Percentiles rank a stretch among this genome's conserved stretches.
Conservation (phyloP, 2,329 filamentous ascomycete species). For the Colletotrichum plurivorum region DNA sequence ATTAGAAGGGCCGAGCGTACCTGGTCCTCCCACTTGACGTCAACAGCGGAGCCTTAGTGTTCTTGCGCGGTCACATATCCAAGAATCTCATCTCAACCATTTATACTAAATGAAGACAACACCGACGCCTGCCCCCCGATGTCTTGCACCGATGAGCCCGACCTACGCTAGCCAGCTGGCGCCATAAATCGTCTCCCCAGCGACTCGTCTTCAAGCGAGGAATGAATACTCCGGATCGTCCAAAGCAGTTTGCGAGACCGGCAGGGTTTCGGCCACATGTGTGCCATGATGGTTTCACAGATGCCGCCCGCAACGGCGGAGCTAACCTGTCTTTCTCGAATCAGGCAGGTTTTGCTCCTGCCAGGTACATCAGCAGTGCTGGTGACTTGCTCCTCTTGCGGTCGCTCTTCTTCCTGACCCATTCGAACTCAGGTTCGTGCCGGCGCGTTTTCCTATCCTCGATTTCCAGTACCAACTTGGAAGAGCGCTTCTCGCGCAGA, state of each 20-base stretch:
- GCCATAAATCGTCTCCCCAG: background rate
- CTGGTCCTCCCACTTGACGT: conserved; percentile 31
- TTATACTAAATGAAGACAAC: background rate
- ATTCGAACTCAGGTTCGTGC: conserved; percentile 65
- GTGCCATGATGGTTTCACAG: background rate
- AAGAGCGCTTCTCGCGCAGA: conserved; percentile 69
- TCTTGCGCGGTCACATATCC: background rate
- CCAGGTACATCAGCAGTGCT: conserved; percentile 69
- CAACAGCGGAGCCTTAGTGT: conserved; percentile 23
- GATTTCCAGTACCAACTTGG: conserved; percentile 61
- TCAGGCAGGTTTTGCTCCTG: conserved; percentile 63
- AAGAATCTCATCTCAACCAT: conserved; percentile 15
- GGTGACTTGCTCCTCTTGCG: conserved; percentile 70
- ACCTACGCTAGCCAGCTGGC: background rate
- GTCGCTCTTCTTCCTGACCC: conserved; percentile 70
- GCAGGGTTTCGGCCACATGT: background rate
- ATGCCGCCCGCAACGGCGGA: background rate
- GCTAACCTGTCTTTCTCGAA: background rate
- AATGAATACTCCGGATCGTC: too few relatives aligned
- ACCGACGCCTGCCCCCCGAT: background rate
- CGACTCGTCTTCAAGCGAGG: too few relatives aligned
- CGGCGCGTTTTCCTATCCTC: conserved; percentile 61
- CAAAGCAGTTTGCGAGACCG: too few relatives aligned
- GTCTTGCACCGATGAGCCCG: background rate
- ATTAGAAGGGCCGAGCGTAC: conserved; percentile 75